Percentiles rank a stretch among this genome's conserved stretches.
Conservation (phyloP, 108 stramenopile species). For the Cyclostephanos invisitatus region DNA sequence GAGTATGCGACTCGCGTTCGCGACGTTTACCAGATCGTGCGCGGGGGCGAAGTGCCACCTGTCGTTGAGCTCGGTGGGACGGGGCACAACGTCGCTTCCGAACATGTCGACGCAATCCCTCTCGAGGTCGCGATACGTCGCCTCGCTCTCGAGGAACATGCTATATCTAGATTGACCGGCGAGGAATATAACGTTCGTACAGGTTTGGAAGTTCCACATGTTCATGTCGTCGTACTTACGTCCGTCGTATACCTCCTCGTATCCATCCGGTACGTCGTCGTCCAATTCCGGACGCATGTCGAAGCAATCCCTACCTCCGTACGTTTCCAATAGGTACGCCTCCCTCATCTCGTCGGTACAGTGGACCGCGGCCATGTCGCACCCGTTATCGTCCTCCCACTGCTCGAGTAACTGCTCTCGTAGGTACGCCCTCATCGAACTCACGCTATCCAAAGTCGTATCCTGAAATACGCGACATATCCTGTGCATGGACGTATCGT, state of each 20-base stretch:
- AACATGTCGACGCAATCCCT: conserved; percentile 62
- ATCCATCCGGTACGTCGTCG: conserved; percentile 51
- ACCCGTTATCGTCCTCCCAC: conserved; percentile 18
- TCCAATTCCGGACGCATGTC: conserved; percentile 64
- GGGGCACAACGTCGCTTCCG: conserved; percentile 50
- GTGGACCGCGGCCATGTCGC: not conserved
- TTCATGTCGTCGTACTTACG: conserved; percentile 57
- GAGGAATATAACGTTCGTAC: conserved; percentile 59
- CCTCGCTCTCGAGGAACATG: conserved; percentile 75
- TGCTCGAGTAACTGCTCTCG: conserved; percentile 9
- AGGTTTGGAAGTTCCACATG: conserved; percentile 82
- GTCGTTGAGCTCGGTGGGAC: conserved; percentile 15
- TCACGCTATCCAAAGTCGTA: conserved; percentile 11
- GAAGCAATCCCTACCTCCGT: conserved; percentile 52
- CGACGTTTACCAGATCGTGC: conserved; percentile 55
- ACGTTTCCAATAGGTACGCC: not conserved
- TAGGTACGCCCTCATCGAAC: conserved; percentile 35
- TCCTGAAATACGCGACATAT: conserved; percentile 65
- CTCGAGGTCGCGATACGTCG: conserved; percentile 50
- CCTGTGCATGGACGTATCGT: conserved; percentile 41
- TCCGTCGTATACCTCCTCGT: conserved; percentile 65
- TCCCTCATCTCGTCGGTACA: conserved; percentile 15
- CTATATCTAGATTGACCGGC: conserved; percentile 59
- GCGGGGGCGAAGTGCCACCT: conserved; percentile 48
- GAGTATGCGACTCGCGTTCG: conserved; percentile 55